Evolutionary conservation across 805 yeast genomes (phyloP), one percentile per base, ranked within the genome.

Genomic region (Kazachstania psychrophila): DNA sequence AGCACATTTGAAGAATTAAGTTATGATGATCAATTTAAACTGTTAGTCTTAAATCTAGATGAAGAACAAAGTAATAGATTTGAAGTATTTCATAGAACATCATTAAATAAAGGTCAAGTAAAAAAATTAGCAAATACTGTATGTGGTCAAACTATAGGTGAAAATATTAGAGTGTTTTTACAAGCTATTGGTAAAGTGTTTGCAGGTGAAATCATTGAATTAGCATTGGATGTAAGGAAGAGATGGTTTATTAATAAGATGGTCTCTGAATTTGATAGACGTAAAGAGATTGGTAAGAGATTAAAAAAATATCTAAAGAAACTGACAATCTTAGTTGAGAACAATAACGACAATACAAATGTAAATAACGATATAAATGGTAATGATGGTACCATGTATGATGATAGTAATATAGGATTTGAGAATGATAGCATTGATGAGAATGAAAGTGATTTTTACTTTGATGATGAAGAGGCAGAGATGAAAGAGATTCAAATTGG

Each of bases 181-280:
- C 83, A 89, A 5, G 95, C 96, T 56, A 71, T 86, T 38, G 82
- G 94, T 2, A 88, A 88, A 54, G 82, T 85, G 48, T 79, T 84
- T 54, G 71, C 87, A n/a, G 95, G 95, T 10, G 96, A 88, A 48
- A 72, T 88, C 13, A 80, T 88, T 10, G 94, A 88, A 43, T 68
- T 75, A 49, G 94, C 95, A 0, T 69, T 79, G 43, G 80, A 75
- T 36, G 75, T 83, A 1, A 88, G 84, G 52, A 65, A 70, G 37
- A 65, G 72, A 39, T 72, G 73, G 54, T 36, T 48, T 60, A 66
- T 48, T 66, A 71, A 60, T 55, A 65, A 38, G 47, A 61, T 46
- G 62, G 59, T 45, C 9, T 42, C 55, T 20, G 66, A 63, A 34
- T 63, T 65, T 42, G 51, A 61, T 28, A 60, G 62, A 19, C 64